phyloP scores from a whole-genome alignment of 2,329 filamentous ascomycete genomes.

The Exophiala spinifera region DNA sequence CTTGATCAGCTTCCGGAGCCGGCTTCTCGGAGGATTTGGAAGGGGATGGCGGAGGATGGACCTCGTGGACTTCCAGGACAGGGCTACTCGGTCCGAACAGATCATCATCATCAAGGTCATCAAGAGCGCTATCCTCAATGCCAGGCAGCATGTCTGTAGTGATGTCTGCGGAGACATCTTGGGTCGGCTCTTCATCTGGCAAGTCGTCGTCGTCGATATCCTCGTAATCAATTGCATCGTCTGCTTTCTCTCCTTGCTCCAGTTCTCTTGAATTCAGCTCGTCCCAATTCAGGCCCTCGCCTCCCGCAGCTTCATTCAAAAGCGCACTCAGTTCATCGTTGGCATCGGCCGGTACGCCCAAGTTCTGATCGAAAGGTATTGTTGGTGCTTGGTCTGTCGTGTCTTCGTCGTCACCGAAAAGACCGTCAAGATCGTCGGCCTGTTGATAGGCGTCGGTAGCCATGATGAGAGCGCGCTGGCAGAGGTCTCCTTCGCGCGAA shows the following conservation, averaged over 20 bases:
- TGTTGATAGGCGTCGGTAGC: conserved; percentile 24
- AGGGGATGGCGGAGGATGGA: conserved; percentile 3
- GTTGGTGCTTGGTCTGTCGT: conserved; percentile 7
- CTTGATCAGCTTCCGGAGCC: conserved; percentile 16
- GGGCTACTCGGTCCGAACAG: conserved; percentile 26
- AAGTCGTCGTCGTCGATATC: conserved; percentile 91
- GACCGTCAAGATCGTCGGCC: conserved; percentile 25
- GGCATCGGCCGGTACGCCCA: conserved; percentile 15
- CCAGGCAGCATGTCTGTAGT: conserved; percentile 22
- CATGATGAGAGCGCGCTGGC: conserved; percentile 5
- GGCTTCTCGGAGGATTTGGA: conserved; percentile 18
- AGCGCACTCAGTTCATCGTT: conserved; percentile 30
- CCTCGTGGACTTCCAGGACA: conserved; percentile 13
- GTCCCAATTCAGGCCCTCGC: conserved; percentile 25
- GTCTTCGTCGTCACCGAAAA: conserved; percentile 24
- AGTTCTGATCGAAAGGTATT: conserved; percentile 19
- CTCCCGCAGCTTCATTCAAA: conserved; percentile 34
- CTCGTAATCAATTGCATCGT: conserved; percentile 85
- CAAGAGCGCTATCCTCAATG: conserved; percentile 55
- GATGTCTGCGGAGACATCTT: conserved; percentile 17
- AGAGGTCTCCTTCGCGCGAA: conserved; percentile 6
- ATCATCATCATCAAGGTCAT: conserved; percentile 47
- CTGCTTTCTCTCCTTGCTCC: conserved; percentile 71
- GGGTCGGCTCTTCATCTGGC: conserved; percentile 57
- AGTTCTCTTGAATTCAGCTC: conserved; percentile 25